These are phyloP conservation scores for Calamus simplicifolius DNA, from an alignment of 176 grass and related monocot genomes.

Conservation along the genomic window DNA sequence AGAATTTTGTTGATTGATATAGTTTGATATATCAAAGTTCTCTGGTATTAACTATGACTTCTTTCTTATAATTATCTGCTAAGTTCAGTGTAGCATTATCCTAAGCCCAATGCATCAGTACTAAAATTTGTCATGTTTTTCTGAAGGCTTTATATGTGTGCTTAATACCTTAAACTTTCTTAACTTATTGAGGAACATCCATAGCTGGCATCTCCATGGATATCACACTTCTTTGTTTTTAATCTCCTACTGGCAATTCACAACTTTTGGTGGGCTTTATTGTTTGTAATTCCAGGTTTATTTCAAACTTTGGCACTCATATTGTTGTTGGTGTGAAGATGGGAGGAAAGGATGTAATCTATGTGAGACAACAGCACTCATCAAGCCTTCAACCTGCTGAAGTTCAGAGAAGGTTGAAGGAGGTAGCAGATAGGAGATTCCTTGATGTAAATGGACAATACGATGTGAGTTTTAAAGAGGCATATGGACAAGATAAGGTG, in stretches of 20 bases:
- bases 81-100: too few species aligned
- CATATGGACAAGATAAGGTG: constrained; percentile 61
- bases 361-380: constrained; percentile 74
- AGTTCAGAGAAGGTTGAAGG: constrained; percentile 85
- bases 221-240: too few species aligned
- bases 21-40: too few species aligned
- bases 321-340: constrained; percentile 91
- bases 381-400: constrained; percentile 71
- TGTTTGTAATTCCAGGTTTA: constrained; percentile 62
- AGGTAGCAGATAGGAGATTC: constrained; percentile 76
- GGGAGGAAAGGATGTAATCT: constrained; percentile 97
- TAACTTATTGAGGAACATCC: too few species aligned
- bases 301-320: constrained; percentile 89
- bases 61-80: too few species aligned
- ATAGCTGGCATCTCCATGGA: too few species aligned
- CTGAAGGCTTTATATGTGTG: too few species aligned
- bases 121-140: too few species aligned
- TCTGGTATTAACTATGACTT: too few species aligned
- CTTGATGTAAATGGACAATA: constrained; percentile 39
- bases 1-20: too few species aligned
- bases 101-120: too few species aligned
- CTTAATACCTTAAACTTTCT: too few species aligned
- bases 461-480: constrained; percentile 46
- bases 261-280: neutral
- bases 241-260: neutral